Base-by-base conservation (phyloP, 2,329 filamentous ascomycete species). In the Penicillium nordicum region DNA sequence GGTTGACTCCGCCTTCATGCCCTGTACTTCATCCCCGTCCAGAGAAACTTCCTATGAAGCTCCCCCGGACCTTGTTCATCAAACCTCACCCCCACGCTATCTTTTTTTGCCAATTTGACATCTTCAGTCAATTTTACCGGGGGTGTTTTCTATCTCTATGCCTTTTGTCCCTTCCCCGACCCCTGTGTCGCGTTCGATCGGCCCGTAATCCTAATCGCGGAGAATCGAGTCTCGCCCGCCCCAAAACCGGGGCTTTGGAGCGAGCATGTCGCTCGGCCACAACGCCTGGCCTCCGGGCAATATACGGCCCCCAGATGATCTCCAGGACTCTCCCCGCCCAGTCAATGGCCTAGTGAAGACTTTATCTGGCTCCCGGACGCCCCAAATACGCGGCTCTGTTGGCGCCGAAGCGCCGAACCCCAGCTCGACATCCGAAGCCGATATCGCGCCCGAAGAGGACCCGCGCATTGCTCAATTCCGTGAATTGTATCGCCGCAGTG, bases 401-500 rank as follows among this genome's bases (percentile, higher is more conserved):
- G 72, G 73, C 62, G 76, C 77, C 61, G 76, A 77, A 63, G 76
- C 78, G 59, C 73, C 71, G 59, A 78, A 79, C 66, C 71, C 74
- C 70, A 76, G 74, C 72, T 72, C 76, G 75, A 75, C 74, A 74
- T 74, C 76, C 68, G 80, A 81, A 61, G 73, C 71, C 62, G 80
- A 82, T 69, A 73, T 86, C 75, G 77, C 80, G 68, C 80, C 88
- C 68, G 88, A 91, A 48, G 88, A 92, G 71, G 83, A 84, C 65
- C 82, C 86, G 72, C 87, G 79, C 69, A 73, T 88, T 75, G 81
- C 85, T 69, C 80, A 87, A 70, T 94, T 97, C 75, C 84, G 85
- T 72, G 85, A 90, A 56, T 79, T 92, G 53, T 96, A 89, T 80
- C 84, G 84, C 70, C 84, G 84, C 74, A 88, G 85, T 67, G 91